Percentiles rank a stretch among this genome's conserved stretches.
phyloP scores from a whole-genome alignment of 768 basidiomycete species.

The Tricholomella constricta region DNA sequence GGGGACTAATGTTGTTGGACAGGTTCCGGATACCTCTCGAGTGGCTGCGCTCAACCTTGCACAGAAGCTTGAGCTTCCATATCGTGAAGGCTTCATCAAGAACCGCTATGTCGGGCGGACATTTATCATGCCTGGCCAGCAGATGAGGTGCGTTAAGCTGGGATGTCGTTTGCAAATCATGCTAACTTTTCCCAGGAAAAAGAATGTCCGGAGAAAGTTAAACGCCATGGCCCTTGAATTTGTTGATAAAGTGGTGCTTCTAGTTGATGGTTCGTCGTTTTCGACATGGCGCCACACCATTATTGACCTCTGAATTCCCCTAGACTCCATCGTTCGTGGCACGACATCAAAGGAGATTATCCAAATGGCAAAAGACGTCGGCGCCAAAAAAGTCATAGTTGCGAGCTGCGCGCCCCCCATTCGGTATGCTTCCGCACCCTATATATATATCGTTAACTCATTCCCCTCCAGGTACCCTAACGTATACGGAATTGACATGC shows the following conservation, averaged over 20 bases:
- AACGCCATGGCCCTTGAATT: constrained; percentile 99
- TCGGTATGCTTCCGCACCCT: constrained; percentile 47
- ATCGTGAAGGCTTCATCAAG: constrained; percentile 98
- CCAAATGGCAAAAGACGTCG: constrained; percentile 99
- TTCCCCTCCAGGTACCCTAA: constrained; percentile 67
- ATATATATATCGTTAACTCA: background rate
- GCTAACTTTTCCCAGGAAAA: constrained; percentile 54
- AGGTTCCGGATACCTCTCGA: constrained; percentile 96
- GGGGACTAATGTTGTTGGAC: background rate
- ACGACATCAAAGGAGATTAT: constrained; percentile 99
- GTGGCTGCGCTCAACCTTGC: constrained; percentile 96
- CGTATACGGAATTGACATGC: constrained; percentile 99
- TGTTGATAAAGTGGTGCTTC: constrained; percentile 83
- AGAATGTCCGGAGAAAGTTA: constrained; percentile 93
- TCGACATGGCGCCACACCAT: background rate
- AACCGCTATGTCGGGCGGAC: constrained; percentile 98
- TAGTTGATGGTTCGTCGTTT: constrained; percentile 83
- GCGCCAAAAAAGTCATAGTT: constrained; percentile 93
- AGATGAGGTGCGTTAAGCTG: constrained; percentile 64
- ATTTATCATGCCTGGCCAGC: constrained; percentile 99
- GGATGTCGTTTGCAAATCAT: background rate
- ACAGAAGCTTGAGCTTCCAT: constrained; percentile 85
- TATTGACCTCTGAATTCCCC: background rate
- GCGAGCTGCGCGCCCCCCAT: constrained; percentile 98
- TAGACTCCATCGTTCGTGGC: constrained; percentile 97